A percentile compares a stretch with the other conserved stretches of the same genome.
phyloP scores from a whole-genome alignment of 179 eudicot genomes.

The Carnegiea gigantea region DNA sequence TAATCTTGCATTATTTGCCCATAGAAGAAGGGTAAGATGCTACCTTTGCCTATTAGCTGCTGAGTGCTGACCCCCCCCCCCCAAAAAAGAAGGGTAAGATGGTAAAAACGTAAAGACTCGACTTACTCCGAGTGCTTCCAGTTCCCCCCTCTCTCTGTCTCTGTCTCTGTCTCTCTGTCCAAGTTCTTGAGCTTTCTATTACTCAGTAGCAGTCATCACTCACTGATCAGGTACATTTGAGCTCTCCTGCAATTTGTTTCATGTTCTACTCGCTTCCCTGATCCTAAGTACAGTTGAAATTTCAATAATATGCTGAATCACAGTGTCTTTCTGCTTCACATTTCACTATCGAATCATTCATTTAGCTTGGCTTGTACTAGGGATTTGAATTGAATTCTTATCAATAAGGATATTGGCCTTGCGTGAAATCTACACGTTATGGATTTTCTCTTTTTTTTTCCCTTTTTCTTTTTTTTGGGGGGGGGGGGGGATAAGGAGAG shows the following conservation, averaged over 20 bases:
- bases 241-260: background rate
- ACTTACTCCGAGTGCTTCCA: background rate
- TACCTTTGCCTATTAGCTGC: too few species aligned
- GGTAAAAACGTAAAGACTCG: background rate
- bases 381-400: background rate
- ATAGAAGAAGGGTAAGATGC: too few species aligned
- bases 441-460: background rate
- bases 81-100: background rate
- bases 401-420: background rate
- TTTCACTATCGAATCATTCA: background rate
- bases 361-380: background rate
- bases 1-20: too few species aligned
- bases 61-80: too few species aligned
- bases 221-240: constrained; percentile 21
- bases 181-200: background rate
- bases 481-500: background rate
- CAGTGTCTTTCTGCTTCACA: background rate
- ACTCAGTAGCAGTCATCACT: background rate
- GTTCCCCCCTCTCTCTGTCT: background rate
- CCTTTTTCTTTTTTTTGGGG: background rate
- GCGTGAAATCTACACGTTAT: background rate
- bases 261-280: background rate
- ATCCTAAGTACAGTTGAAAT: background rate
- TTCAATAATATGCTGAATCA: background rate
- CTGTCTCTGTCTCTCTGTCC: background rate